Evolutionary conservation across 257 asterid species (phyloP), one percentile per base, ranked within the genome.

Genomic region (Forsythia viridissima): DNA sequence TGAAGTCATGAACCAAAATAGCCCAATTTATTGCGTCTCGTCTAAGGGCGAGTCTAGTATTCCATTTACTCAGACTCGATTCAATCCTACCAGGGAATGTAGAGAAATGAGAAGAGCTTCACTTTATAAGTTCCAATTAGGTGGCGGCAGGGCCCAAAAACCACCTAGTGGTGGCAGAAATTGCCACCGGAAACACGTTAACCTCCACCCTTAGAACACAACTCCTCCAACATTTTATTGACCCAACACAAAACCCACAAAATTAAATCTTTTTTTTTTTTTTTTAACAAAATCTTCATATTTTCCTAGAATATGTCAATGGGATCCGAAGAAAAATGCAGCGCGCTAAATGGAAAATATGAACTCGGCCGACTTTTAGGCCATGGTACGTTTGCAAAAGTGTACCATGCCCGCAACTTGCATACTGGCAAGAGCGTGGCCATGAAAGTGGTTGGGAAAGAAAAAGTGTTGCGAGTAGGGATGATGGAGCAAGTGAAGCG

Each of bases 401-500:
- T 91, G 10, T 89, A 89, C 84, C 92, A 89, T 41, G 92, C 96
- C 0, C 76, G 92, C 82, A 79, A 90, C 68, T 18, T 91, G 70
- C 71, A 63, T 13, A 76, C 86, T 0, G 90, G 92, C 2, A 78
- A 80, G 63, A 90, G 81, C 85, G 85, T 90, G 80, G 96, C 96
- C 34, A 91, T 91, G 90, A 91, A 91, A 76, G 79, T 91, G 0
- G 93, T 90, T 2, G 92, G 88, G 20, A 91, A 91, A 80, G 96
- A 91, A 76, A 91, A 91, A 86, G 92, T 91, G 70, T 83, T 91
- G 1, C 87, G 87, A 9, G 90, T 87, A 40, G 92, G 92, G 20
- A 91, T 91, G 96, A 88, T 87, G 96, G 96, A 90, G 81, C 96
- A 91, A 52, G 87, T 91, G 71, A 91, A 88, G 89, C 88, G 96